Evolutionary conservation across 805 yeast species (phyloP).

Genomic region (Pichia nanzhaoensis): DNA sequence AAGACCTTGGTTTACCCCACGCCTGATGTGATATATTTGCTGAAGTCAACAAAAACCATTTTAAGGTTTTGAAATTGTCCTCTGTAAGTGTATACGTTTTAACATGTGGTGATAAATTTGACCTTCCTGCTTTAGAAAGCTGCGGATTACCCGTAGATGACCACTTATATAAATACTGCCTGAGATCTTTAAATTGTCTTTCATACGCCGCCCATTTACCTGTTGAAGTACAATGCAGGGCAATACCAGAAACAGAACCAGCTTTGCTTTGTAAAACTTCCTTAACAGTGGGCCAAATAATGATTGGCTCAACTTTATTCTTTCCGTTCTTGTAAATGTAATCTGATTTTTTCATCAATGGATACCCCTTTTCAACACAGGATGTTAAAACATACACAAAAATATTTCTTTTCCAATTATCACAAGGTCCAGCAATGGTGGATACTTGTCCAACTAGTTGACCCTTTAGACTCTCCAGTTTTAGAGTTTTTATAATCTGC

Average conservation of each 20-base stretch:
- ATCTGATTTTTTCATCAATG: constrained; percentile 18
- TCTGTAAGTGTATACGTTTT: constrained; percentile 57
- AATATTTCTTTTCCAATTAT: constrained; percentile 29
- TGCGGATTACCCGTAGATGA: constrained; percentile 17
- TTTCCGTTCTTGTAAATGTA: constrained; percentile 11
- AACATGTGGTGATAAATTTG: constrained; percentile 43
- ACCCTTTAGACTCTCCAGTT: constrained; percentile 24
- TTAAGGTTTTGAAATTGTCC: constrained; percentile 42
- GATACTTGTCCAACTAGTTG: constrained; percentile 41
- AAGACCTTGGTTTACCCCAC: constrained; percentile 53
- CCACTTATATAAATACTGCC: constrained; percentile 44
- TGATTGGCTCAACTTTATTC: constrained; percentile 21
- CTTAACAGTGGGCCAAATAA: constrained; percentile 30
- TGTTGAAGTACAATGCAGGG: constrained; percentile 20
- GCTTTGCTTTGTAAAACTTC: constrained; percentile 21
- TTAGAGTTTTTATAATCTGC: constrained; percentile 33
- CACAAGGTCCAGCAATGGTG: constrained; percentile 43
- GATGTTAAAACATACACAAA: constrained; percentile 45
- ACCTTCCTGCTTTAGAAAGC: constrained; percentile 22
- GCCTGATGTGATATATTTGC: constrained; percentile 73
- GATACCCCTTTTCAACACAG: constrained; percentile 29
- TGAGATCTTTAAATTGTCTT: constrained; percentile 37
- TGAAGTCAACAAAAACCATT: constrained; percentile 70
- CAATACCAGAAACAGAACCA: constrained; percentile 25
- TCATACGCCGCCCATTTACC: constrained; percentile 19